Evolutionary conservation across 2,329 filamentous ascomycete species (phyloP).

Genomic region (Xylaria sp.): DNA sequence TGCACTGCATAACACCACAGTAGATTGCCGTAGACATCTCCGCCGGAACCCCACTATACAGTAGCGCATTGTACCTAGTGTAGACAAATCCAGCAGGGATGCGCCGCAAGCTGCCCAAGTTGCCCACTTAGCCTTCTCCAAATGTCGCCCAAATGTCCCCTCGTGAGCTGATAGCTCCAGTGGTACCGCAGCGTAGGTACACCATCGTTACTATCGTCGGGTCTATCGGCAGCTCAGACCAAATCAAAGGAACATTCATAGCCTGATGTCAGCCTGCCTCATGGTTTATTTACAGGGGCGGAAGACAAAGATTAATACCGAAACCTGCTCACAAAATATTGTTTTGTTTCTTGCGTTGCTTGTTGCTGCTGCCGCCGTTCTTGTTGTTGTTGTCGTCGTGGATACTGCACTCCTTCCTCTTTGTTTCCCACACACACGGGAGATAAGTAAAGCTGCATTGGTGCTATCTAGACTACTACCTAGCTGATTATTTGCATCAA

Average conservation of each 20-base stretch:
- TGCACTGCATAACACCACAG: too few species aligned
- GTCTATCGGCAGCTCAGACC: conserved; percentile 33
- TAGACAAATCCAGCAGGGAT: conserved; percentile 19
- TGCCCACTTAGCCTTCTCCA: conserved; percentile 36
- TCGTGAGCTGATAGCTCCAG: neutral
- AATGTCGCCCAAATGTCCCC: neutral
- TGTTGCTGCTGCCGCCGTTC: neutral
- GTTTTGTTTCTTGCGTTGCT: neutral
- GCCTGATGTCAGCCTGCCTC: conserved; percentile 1
- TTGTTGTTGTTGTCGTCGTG: neutral
- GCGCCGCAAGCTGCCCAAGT: conserved; percentile 33
- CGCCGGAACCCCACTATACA: neutral
- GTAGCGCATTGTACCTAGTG: neutral
- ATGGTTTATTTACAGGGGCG: neutral
- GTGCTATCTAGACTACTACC: neutral
- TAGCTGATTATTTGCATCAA: neutral
- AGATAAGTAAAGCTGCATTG: neutral
- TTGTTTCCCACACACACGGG: neutral
- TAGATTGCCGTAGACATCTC: neutral
- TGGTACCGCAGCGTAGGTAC: neutral
- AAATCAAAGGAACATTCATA: neutral
- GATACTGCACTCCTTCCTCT: neutral
- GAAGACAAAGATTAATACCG: neutral
- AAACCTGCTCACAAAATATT: neutral
- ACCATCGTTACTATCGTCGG: conserved; percentile 25